phyloP scores from a whole-genome alignment of 306 rosid species.

The Acacia acuminata region DNA sequence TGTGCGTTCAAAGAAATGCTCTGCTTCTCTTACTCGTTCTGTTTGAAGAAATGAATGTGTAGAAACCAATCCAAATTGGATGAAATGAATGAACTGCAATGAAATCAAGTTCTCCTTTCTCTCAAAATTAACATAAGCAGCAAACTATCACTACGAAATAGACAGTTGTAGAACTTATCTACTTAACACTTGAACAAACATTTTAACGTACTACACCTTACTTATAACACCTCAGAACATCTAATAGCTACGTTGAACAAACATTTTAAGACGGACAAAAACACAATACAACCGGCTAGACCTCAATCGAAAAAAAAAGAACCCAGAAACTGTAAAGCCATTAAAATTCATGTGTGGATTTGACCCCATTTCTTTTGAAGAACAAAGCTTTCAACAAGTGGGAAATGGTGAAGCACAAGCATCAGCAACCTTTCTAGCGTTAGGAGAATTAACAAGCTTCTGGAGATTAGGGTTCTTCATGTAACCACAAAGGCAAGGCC shows the following conservation, averaged over 20 bases:
- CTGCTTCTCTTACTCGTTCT: too few species aligned
- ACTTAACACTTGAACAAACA: not conserved
- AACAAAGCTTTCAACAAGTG: slow-evolving; percentile 32
- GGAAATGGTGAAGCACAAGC: slow-evolving; percentile 55
- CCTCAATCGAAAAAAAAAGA: not conserved
- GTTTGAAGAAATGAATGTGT: too few species aligned
- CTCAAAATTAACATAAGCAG: not conserved
- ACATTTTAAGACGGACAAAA: not conserved
- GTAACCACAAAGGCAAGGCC: slow-evolving; percentile 62
- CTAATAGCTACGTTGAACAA: not conserved
- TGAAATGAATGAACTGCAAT: not conserved
- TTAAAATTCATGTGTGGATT: not conserved
- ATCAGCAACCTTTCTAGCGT: slow-evolving; percentile 51
- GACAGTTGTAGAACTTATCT: not conserved
- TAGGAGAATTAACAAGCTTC: slow-evolving; percentile 56
- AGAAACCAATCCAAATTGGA: not conserved
- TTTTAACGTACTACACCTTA: not conserved
- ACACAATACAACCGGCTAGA: not conserved
- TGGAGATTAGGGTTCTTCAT: slow-evolving; percentile 56
- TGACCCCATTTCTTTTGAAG: not conserved
- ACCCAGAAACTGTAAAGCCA: not conserved
- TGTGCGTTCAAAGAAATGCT: too few species aligned
- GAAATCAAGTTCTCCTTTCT: not conserved
- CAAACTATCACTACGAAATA: not conserved
- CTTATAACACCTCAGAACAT: not conserved